Conservation (phyloP, 192 early-diverging fungal species). For the Kappamyces sp. region DNA sequence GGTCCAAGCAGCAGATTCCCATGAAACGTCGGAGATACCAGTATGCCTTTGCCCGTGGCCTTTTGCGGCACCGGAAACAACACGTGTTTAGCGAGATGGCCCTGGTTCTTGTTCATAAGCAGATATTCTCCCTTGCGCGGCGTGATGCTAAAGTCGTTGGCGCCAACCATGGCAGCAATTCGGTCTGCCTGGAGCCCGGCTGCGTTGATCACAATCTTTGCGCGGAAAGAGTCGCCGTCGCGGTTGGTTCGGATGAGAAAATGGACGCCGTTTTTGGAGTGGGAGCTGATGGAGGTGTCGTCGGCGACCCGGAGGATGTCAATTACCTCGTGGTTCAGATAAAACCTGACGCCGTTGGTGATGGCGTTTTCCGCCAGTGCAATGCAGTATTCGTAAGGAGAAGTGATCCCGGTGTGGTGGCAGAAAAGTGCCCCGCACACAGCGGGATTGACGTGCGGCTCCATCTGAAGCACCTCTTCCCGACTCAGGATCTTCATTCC, state of each 20-base stretch:
- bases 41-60: constrained; percentile 40
- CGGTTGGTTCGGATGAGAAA: constrained; percentile 5
- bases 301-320: constrained; percentile 31
- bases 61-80: constrained; percentile 39
- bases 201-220: constrained; percentile 15
- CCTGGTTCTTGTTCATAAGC: constrained; percentile 35
- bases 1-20: constrained; percentile 45
- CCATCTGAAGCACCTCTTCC: constrained; percentile 27
- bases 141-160: constrained; percentile 33
- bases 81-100: constrained; percentile 26
- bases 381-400: constrained; percentile 46
- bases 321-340: constrained; percentile 31
- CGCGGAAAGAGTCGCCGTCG: neutral
- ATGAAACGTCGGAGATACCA: constrained; percentile 39
- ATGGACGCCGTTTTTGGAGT: constrained; percentile 8
- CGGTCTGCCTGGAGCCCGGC: constrained; percentile 35
- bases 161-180: constrained; percentile 46
- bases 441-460: constrained; percentile 33
- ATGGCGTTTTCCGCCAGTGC: constrained; percentile 45
- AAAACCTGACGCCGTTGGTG: constrained; percentile 37
- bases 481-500: constrained; percentile 28
- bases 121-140: constrained; percentile 48
- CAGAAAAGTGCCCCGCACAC: constrained; percentile 34
- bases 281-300: neutral
- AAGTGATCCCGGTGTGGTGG: constrained; percentile 34